Evolutionary conservation across 768 basidiomycete species (phyloP), one percentile per base, ranked within the genome.

Genomic region (Termitomyces sp.): DNA sequence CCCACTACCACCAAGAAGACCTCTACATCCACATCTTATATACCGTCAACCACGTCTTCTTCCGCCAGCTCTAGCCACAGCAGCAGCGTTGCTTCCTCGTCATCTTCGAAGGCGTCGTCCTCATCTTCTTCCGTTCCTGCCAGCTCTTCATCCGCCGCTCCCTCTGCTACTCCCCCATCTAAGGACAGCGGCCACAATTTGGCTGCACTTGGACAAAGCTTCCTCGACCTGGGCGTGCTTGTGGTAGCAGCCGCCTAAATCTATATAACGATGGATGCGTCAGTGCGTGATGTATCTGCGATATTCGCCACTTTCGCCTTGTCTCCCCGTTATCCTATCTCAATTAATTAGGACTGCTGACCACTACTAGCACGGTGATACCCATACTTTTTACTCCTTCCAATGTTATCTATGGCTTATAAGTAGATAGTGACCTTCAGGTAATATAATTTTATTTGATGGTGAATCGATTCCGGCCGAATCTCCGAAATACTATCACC

Each of bases 201-300:
- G 52, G 51, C 52, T 50, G 29, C 23, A 15, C 55, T 60, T 38
- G 43, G 18, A 35, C 55, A 56, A 25, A 22, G 36, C 40, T 33
- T 56, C 52, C 55, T 60, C n/a, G 54, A 56, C 7, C 22, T 60
- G 42, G 59, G 59, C 2, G 44, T 35, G 13, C 20, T 60, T 31
- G 36, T 51, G 18, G 52, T 54, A 25, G 58, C 58, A 29, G 58
- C 54, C 5, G 46, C 32, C 41, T 42, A 56, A 42, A 31, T 20
- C 1, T 31, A 35, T 39, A 51, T 36, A 40, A 55, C 40, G 35
- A 48, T 39, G 50, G 53, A 58, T 35, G 29, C n/a, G 45, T 36
- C 10, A 44, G 53, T 55, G 45, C 32, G 45, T 52, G 44, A 50
- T 36, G 39, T 54, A 54, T 55, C 50, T 48, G 53, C 5, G 45